Evolutionary conservation across 2,329 filamentous ascomycete species (phyloP), one percentile per base, ranked within the genome.

Genomic region (Calonectria pteridis): DNA sequence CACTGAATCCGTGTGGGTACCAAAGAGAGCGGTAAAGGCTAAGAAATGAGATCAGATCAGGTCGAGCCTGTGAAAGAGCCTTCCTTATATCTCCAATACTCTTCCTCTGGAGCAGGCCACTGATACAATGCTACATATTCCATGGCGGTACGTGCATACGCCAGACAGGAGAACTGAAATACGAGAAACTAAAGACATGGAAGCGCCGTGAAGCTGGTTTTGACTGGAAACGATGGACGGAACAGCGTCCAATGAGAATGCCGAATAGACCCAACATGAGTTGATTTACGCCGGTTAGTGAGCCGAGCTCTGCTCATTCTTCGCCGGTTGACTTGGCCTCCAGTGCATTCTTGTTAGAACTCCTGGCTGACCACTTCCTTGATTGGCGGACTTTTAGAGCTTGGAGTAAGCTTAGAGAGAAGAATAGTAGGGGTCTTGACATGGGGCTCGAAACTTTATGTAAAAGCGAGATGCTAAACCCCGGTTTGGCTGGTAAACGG

Each of bases 361-460:
- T 66, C 63, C 67, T 63, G 51, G 68, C 35, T 46, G 67, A 55
- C 58, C 49, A 43, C 37, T 33, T 55, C 63, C 28, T 65, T 59
- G 67, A 75, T 76, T 74, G 73, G 75, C 62, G 77, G 76, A 50
- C 20, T 74, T 73, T 75, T 65, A 64, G 23, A 66, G 43, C 43
- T 46, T 33, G n/a, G 33, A 43, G 53, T n/a, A 49, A 67, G 68
- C 26, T 72, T 51, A 64, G 40, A 58, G 33, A 50, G 33, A 62
- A 40, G 50, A 46, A 58, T 68, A 65, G 71, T 33, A 72, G 66
- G 72, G 65, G 29, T 29, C 16, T 29, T 29, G 28, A 26, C 35
- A 65, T 69, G 73, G 71, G 65, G 37, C 69, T 35, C 59, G 65
- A 74, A 76, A 73, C 69, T 49, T 68, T n/a, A 20, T 5, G 64